Evolutionary conservation across 75 land plant species (phyloP).

Genomic region (Gnetum montanum): DNA sequence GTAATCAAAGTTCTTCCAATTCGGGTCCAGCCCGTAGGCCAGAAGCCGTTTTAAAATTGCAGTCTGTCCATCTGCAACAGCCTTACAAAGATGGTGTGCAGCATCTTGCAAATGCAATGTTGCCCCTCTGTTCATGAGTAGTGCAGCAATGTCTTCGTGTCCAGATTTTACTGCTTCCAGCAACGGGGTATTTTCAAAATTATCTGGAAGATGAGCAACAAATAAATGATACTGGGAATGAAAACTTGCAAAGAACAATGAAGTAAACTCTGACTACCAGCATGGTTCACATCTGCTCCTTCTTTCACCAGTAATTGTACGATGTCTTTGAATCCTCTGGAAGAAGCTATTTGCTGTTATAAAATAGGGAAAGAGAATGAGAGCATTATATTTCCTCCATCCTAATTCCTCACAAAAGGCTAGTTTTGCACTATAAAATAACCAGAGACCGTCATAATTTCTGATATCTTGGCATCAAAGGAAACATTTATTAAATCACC

Average conservation of each 20-base stretch:
- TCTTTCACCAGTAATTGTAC: constrained; percentile 28
- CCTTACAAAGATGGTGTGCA: constrained; percentile 23
- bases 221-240: neutral
- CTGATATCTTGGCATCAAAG: too few species aligned
- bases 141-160: constrained; percentile 22
- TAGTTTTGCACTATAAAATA: too few species aligned
- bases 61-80: constrained; percentile 18
- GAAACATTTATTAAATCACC: too few species aligned
- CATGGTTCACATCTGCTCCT: constrained; percentile 39
- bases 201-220: constrained; percentile 24
- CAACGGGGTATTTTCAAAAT: constrained; percentile 42
- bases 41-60: constrained; percentile 25
- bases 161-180: constrained; percentile 39
- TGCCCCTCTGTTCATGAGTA: constrained; percentile 27
- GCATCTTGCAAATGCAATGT: constrained; percentile 14
- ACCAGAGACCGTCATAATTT: too few species aligned
- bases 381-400: too few species aligned
- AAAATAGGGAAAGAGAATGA: neutral
- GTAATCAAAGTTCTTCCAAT: constrained; percentile 21
- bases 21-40: constrained; percentile 29
- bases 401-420: too few species aligned
- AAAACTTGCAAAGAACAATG: neutral
- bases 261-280: constrained; percentile 18
- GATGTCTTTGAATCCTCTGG: constrained; percentile 35
- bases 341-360: constrained; percentile 40